Evolutionary conservation across 805 yeast species (phyloP).

Genomic region (Lipomyces japonicus): DNA sequence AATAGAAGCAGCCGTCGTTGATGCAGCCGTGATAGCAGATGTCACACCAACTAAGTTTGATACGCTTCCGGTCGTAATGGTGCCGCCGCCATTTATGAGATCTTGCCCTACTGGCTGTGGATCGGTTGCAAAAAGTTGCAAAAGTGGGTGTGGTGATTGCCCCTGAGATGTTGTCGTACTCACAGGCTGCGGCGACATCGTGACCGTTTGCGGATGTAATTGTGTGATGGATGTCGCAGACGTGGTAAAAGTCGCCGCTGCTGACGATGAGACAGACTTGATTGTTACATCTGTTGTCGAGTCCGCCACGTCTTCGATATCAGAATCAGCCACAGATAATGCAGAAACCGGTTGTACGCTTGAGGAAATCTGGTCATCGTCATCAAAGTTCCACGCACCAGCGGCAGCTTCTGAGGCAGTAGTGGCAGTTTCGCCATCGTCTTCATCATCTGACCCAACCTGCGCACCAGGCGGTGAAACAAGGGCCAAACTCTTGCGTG

Average conservation of each 20-base stretch:
- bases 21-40: not conserved
- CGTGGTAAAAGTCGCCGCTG: too few species aligned
- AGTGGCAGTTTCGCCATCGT: slow-evolving; percentile 36
- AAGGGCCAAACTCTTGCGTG: slow-evolving; percentile 48
- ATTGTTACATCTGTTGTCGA: too few species aligned
- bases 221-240: too few species aligned
- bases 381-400: slow-evolving; percentile 27
- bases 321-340: too few species aligned
- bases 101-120: not conserved
- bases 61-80: not conserved
- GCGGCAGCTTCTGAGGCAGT: slow-evolving; percentile 17
- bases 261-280: too few species aligned
- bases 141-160: not conserved
- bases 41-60: not conserved
- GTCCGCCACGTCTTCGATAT: too few species aligned
- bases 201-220: slow-evolving; percentile 1
- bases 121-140: not conserved
- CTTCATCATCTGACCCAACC: slow-evolving; percentile 24
- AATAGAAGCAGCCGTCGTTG: slow-evolving; percentile 3
- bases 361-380: too few species aligned
- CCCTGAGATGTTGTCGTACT: not conserved
- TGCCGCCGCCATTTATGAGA: too few species aligned
- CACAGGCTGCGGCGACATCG: not conserved
- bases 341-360: too few species aligned
- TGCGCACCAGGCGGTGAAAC: slow-evolving; percentile 20